Conservation (phyloP, 2,329 filamentous ascomycete genomes). For the Fonsecaea pedrosoi region DNA sequence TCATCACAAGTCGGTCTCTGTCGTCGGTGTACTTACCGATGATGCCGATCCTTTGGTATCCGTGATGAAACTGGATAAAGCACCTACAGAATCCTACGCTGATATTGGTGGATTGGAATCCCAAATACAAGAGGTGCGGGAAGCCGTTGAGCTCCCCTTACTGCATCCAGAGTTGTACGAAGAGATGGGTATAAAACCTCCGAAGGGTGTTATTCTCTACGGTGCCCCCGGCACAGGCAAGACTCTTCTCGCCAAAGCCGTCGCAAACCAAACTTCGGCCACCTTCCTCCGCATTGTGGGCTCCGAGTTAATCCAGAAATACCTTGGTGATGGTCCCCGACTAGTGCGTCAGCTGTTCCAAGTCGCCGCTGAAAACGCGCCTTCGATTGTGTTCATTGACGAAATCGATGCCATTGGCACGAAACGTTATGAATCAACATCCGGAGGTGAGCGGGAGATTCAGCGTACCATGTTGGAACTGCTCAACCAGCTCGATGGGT, state of each 20-base stretch:
- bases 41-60: conserved; percentile 94
- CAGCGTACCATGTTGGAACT: conserved; percentile 98
- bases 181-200: conserved; percentile 99
- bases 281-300: conserved; percentile 98
- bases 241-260: conserved; percentile 92
- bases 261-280: conserved; percentile 98
- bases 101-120: conserved; percentile 95
- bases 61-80: conserved; percentile 99
- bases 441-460: conserved; percentile 94
- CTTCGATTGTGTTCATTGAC: conserved; percentile 98
- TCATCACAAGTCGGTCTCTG: conserved; percentile 97
- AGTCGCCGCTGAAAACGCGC: conserved; percentile 93
- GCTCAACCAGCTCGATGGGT: conserved; percentile 96
- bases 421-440: conserved; percentile 97
- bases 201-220: conserved; percentile 98
- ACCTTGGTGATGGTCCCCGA: conserved; percentile 92
- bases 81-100: conserved; percentile 95
- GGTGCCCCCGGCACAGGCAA: conserved; percentile 97
- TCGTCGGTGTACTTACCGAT: conserved; percentile 95
- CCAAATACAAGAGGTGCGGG: conserved; percentile 96
- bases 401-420: conserved; percentile 99
- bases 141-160: conserved; percentile 93
- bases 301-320: conserved; percentile 97
- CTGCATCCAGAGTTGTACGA: conserved; percentile 97
- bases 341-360: conserved; percentile 90